Percentiles rank a stretch among this genome's conserved stretches.
Conservation (phyloP, 192 early-diverging fungal species). For the Coemansia sp. region DNA sequence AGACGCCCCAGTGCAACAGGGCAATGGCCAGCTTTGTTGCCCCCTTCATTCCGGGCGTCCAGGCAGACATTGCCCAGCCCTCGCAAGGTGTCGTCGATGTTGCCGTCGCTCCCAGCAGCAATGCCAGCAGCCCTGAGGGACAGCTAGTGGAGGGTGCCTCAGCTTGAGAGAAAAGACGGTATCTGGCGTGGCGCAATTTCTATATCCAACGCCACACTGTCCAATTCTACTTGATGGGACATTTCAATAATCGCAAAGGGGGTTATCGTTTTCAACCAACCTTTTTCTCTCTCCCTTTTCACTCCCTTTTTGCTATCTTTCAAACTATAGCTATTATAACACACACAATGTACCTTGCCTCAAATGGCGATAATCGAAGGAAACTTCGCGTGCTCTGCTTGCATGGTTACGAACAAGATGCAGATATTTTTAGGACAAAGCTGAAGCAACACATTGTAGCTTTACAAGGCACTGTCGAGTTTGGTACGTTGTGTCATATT, state of each 20-base stretch:
- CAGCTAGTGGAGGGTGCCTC: neutral
- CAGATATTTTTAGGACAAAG: slow-evolving; percentile 40
- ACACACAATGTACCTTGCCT: neutral
- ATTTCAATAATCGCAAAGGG: neutral
- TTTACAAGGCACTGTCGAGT: slow-evolving; percentile 31
- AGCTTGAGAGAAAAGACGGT: neutral
- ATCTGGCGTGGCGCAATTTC: slow-evolving; percentile 8
- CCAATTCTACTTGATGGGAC: neutral
- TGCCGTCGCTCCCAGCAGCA: neutral
- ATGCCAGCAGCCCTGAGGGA: neutral
- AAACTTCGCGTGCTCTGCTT: slow-evolving; percentile 49
- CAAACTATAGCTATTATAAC: neutral
- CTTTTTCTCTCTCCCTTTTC: neutral
- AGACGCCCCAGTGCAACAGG: slow-evolving; percentile 34
- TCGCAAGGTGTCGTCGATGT: neutral
- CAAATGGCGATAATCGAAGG: neutral
- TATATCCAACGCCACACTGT: neutral
- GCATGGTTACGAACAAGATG: slow-evolving; percentile 54
- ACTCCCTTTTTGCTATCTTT: neutral
- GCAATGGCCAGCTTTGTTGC: slow-evolving; percentile 29
- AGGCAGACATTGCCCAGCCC: neutral
- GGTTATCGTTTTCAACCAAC: neutral
- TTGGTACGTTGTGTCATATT: slow-evolving; percentile 22
- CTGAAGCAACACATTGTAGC: slow-evolving; percentile 23
- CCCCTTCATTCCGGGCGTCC: slow-evolving; percentile 34